These are phyloP conservation scores for Rhizopus stolonifer DNA, from an alignment of 371 early-diverging fungal genomes.

Conservation along the genomic window DNA sequence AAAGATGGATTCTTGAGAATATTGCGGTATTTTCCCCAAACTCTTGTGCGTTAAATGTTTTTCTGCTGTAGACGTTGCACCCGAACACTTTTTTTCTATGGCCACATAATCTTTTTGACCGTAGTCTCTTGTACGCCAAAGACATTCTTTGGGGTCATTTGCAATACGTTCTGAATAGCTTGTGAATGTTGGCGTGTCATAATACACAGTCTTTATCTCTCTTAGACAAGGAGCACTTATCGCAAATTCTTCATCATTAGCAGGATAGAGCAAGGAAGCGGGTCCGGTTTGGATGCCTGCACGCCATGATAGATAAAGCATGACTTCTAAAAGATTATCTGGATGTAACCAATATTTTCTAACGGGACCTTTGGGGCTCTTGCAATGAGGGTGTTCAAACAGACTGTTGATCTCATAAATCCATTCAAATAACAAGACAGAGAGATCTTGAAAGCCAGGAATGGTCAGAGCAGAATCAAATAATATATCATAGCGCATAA, in stretches of 20 bases:
- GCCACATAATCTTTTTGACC: neutral
- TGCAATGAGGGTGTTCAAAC: no score
- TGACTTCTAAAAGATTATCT: constrained; percentile 14
- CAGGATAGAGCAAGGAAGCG: neutral
- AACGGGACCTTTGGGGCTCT: neutral
- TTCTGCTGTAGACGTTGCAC: neutral
- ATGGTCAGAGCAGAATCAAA: constrained; percentile 1
- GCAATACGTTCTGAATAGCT: constrained; percentile 9
- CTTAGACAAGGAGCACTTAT: no score
- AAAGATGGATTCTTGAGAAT: neutral
- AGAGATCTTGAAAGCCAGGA: constrained; percentile 11
- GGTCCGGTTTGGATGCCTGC: neutral
- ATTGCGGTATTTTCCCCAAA: constrained; percentile 11
- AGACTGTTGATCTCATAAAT: neutral
- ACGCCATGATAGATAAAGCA: constrained; percentile 11
- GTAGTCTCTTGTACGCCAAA: neutral
- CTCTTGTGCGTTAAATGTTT: constrained; percentile 1
- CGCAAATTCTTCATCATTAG: constrained; percentile 1
- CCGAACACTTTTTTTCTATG: constrained; percentile 16
- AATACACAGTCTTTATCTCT: constrained; percentile 10
- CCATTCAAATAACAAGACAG: neutral
- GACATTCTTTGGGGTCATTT: constrained; percentile 7
- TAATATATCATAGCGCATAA: constrained; percentile 11
- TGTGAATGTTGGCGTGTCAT: constrained; percentile 16
- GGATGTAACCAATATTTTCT: constrained; percentile 22